Conservation (phyloP, 257 asterid genomes). For the Plantago major region DNA sequence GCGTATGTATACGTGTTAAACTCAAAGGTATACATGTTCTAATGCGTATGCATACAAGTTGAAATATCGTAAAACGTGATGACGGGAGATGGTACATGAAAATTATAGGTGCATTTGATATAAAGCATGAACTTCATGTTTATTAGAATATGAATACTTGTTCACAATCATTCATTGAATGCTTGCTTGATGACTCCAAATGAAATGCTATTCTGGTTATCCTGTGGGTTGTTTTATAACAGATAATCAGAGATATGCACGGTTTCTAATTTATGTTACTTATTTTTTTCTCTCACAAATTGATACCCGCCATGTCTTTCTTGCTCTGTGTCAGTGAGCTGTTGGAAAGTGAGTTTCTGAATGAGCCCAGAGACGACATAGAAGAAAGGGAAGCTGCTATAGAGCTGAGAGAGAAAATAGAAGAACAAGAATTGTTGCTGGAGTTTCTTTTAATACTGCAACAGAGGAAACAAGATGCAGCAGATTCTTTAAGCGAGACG, state of each 20-base stretch:
- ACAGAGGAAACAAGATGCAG: conserved; percentile 73
- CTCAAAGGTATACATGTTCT: too few species aligned
- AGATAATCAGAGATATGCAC: neutral
- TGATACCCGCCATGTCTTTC: neutral
- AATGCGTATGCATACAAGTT: too few species aligned
- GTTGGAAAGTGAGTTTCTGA: conserved; percentile 85
- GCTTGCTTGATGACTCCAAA: too few species aligned
- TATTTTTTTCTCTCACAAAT: conserved; percentile 2
- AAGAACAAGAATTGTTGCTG: conserved; percentile 80
- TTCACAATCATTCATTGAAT: too few species aligned
- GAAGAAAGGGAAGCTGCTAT: conserved; percentile 84
- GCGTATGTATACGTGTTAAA: too few species aligned
- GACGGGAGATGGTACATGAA: too few species aligned
- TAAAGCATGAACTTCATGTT: too few species aligned
- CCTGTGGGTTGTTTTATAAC: too few species aligned
- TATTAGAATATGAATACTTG: too few species aligned
- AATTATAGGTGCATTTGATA: too few species aligned
- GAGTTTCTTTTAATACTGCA: conserved; percentile 72
- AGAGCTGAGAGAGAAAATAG: conserved; percentile 74
- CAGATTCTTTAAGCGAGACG: conserved; percentile 55
- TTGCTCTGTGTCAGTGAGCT: conserved; percentile 49
- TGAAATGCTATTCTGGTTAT: too few species aligned
- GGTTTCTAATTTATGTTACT: neutral
- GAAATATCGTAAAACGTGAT: too few species aligned
- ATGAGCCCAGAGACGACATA: conserved; percentile 64